Conservation (phyloP, 1,284 basidiomycete species). For the Sporisorium scitamineum region DNA sequence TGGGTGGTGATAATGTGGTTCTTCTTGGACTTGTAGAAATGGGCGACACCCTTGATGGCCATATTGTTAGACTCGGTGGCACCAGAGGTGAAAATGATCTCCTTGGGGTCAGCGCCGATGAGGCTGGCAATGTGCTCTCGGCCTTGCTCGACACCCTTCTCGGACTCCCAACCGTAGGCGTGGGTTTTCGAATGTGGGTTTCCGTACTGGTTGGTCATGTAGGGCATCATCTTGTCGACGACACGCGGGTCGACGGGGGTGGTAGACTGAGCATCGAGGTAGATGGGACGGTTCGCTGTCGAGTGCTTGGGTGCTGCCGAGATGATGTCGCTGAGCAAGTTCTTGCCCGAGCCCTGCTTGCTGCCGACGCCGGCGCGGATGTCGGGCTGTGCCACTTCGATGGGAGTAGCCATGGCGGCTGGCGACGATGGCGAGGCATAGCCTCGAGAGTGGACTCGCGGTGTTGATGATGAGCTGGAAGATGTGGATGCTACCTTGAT, state of each 20-base stretch:
- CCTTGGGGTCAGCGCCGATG: conserved; percentile 93
- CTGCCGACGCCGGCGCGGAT: conserved; percentile 53
- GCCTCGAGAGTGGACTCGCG: conserved; percentile 20
- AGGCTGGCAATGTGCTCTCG: conserved; percentile 90
- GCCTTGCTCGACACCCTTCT: conserved; percentile 90
- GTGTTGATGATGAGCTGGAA: conserved; percentile 13
- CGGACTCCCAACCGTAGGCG: conserved; percentile 99
- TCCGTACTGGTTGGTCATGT: conserved; percentile 93
- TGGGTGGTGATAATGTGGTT: conserved; percentile 74
- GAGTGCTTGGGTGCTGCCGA: conserved; percentile 36
- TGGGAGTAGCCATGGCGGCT: conserved; percentile 58
- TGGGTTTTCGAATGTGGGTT: conserved; percentile 99
- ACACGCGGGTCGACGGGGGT: conserved; percentile 98
- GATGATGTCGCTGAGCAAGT: conserved; percentile 51
- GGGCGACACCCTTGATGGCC: conserved; percentile 95
- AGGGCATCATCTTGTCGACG: conserved; percentile 96
- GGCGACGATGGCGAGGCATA: conserved; percentile 58
- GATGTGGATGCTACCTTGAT: conserved; percentile 17
- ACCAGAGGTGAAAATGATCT: conserved; percentile 97
- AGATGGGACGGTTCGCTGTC: conserved; percentile 65
- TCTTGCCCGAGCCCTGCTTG: conserved; percentile 47
- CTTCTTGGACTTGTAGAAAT: conserved; percentile 74
- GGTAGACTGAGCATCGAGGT: conserved; percentile 75
- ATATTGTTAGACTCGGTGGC: conserved; percentile 99
- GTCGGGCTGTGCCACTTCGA: conserved; percentile 59